These are phyloP conservation scores for Chondrus crispus DNA, from an alignment of 23 red algal species.

Conservation along the genomic window DNA sequence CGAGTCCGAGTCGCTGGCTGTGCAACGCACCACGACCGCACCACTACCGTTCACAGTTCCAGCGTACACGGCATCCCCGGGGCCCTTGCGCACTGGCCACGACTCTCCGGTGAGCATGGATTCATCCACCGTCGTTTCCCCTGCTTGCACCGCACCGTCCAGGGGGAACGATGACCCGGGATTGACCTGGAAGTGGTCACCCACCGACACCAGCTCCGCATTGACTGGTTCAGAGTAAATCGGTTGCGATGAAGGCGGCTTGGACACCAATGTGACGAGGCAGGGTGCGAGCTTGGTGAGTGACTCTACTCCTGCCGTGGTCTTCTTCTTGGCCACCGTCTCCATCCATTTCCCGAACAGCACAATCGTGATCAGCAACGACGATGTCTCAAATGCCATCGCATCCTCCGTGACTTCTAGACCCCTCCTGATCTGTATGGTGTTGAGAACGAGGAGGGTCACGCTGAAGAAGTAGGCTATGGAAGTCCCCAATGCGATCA, in stretches of 20 bases:
- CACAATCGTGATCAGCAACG: constrained; percentile 69
- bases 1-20: background rate
- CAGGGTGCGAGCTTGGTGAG: background rate
- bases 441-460: constrained; percentile 8
- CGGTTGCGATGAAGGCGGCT: background rate
- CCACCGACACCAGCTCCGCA: constrained; percentile 12
- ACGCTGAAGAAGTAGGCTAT: constrained; percentile 63
- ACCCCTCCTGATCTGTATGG: background rate
- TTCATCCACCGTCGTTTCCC: constrained; percentile 44
- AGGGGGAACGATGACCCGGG: constrained; percentile 50
- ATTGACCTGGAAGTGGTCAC: constrained; percentile 48
- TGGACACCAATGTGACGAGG: constrained; percentile 1
- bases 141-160: constrained; percentile 32
- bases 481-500: constrained; percentile 61
- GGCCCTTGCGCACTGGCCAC: constrained; percentile 38
- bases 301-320: constrained; percentile 22
- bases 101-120: constrained; percentile 77
- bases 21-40: constrained; percentile 8
- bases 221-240: background rate
- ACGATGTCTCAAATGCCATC: constrained; percentile 45
- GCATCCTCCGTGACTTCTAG: background rate
- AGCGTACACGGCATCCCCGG: constrained; percentile 36
- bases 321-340: constrained; percentile 47
- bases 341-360: constrained; percentile 78
- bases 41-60: constrained; percentile 56